These are phyloP conservation scores for Sordariomycetes sp. DNA, from an alignment of 2,329 filamentous ascomycete genomes.

Conservation along the genomic window DNA sequence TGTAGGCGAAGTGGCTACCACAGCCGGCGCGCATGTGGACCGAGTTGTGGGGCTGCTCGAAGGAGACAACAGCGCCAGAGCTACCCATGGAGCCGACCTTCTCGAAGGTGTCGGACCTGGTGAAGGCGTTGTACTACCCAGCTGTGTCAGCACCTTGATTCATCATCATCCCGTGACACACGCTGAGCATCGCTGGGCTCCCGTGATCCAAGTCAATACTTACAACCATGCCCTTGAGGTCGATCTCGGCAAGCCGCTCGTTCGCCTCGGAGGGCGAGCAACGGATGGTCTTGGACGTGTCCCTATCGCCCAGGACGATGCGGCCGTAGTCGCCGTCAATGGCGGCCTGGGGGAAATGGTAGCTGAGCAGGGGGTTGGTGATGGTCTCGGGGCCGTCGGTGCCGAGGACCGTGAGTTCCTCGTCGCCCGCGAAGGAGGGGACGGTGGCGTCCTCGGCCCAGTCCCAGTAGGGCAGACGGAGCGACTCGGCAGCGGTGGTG, in stretches of 20 bases:
- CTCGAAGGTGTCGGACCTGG: slow-evolving; percentile 18
- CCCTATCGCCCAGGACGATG: slow-evolving; percentile 28
- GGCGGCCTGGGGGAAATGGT: slow-evolving; percentile 28
- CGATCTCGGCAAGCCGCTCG: slow-evolving; percentile 13
- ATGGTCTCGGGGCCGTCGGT: slow-evolving; percentile 18
- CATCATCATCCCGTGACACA: neutral
- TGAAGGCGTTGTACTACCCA: slow-evolving; percentile 26
- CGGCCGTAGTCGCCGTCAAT: slow-evolving; percentile 22
- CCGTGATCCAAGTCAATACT: slow-evolving; percentile 9
- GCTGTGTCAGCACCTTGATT: slow-evolving; percentile 2
- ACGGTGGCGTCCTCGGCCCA: slow-evolving; percentile 31
- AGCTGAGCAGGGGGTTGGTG: slow-evolving; percentile 39
- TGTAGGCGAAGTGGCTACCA: slow-evolving; percentile 24
- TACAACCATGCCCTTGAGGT: slow-evolving; percentile 27
- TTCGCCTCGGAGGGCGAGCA: slow-evolving; percentile 26
- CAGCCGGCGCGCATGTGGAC: slow-evolving; percentile 27
- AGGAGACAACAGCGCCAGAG: slow-evolving; percentile 17
- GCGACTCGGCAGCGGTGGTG: slow-evolving; percentile 25
- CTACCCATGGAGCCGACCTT: slow-evolving; percentile 20
- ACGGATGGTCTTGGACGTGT: slow-evolving; percentile 10
- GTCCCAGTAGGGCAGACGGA: slow-evolving; percentile 41
- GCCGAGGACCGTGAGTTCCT: slow-evolving; percentile 1
- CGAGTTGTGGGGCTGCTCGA: slow-evolving; percentile 28
- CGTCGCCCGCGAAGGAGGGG: slow-evolving; percentile 20
- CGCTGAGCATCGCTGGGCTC: no score